Conservation (phyloP, 257 asterid species). For the Fraxinus quadrangulata region DNA sequence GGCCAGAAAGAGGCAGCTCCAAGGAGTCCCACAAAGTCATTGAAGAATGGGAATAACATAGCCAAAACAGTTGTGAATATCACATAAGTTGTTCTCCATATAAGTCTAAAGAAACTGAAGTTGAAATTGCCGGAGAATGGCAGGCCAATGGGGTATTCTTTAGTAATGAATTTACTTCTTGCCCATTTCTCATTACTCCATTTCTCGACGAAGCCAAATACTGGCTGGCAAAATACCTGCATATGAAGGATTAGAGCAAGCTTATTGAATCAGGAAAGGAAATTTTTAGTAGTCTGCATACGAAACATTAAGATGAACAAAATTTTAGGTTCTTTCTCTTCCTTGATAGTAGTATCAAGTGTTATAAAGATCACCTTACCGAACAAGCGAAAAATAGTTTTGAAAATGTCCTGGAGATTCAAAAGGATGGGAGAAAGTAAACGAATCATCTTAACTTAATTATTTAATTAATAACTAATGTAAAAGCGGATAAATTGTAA, state of each 20-base stretch:
- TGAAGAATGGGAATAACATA: conserved; percentile 77
- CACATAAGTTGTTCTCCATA: conserved; percentile 66
- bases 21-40: conserved; percentile 63
- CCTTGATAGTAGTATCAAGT: not conserved
- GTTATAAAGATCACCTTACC: not conserved
- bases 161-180: conserved; percentile 30
- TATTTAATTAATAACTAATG: too few species aligned
- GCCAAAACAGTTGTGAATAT: conserved; percentile 50
- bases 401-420: not conserved
- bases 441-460: not conserved
- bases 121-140: conserved; percentile 28
- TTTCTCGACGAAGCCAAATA: conserved; percentile 54
- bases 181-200: conserved; percentile 41
- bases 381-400: not conserved
- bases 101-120: conserved; percentile 46
- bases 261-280: not conserved
- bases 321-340: not conserved
- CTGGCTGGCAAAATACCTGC: conserved; percentile 66
- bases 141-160: conserved; percentile 29
- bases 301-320: not conserved
- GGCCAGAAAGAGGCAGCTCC: conserved; percentile 79
- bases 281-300: not conserved
- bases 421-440: not conserved
- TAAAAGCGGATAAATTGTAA: too few species aligned
- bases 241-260: conserved; percentile 6